phyloP scores from a whole-genome alignment of 1,284 basidiomycete species.

The Pterulicium gracile region DNA sequence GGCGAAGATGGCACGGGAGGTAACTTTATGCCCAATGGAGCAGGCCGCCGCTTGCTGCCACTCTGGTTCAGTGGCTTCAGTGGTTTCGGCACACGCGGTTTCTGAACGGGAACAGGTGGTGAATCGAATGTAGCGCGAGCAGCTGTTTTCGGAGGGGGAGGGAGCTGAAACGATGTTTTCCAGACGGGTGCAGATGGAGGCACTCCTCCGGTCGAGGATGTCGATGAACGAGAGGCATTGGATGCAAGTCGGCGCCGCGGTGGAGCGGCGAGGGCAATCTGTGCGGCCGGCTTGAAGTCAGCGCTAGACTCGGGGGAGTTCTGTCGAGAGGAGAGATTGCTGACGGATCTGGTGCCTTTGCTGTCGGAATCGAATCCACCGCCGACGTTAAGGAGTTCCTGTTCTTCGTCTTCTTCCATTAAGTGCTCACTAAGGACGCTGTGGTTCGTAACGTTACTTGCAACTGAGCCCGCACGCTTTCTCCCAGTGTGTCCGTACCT shows the following conservation, averaged over 20 bases:
- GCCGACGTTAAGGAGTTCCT: slow-evolving; percentile 55
- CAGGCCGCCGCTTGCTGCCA: slow-evolving; percentile 39
- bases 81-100: background rate
- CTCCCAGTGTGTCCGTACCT: slow-evolving; percentile 41
- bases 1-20: slow-evolving; percentile 68
- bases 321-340: slow-evolving; percentile 21
- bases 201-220: slow-evolving; percentile 18
- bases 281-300: slow-evolving; percentile 19
- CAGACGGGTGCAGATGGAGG: slow-evolving; percentile 44
- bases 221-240: slow-evolving; percentile 16
- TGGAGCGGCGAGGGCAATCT: slow-evolving; percentile 1
- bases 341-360: background rate
- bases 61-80: background rate
- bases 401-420: slow-evolving; percentile 71
- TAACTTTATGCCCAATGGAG: slow-evolving; percentile 44
- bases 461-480: slow-evolving; percentile 61
- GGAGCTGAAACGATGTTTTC: slow-evolving; percentile 38
- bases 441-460: slow-evolving; percentile 44
- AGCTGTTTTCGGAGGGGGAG: slow-evolving; percentile 31
- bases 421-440: slow-evolving; percentile 70
- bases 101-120: slow-evolving; percentile 17
- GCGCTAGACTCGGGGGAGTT: slow-evolving; percentile 25
- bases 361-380: slow-evolving; percentile 48
- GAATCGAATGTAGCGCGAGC: slow-evolving; percentile 41
- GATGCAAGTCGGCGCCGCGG: slow-evolving; percentile 7